Evolutionary conservation across 768 basidiomycete genomes (phyloP), one percentile per base, ranked within the genome.

Genomic region (Hysterangium stoloniferum): DNA sequence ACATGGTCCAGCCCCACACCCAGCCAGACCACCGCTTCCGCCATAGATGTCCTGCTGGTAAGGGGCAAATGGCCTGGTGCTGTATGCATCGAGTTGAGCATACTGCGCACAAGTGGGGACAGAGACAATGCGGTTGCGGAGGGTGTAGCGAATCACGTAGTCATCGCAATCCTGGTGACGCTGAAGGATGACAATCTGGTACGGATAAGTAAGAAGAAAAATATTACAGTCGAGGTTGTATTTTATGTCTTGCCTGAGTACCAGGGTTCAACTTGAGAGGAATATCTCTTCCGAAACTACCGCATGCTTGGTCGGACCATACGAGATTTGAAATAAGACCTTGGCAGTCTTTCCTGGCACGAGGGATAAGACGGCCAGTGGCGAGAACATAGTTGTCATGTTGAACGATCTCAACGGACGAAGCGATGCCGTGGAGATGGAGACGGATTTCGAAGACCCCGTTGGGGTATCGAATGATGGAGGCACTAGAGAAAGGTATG

Each of bases 71-170:
- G n/a, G n/a, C n/a, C n/a, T n/a, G n/a, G n/a, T n/a, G n/a, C n/a
- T n/a, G n/a, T n/a, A n/a, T n/a, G n/a, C n/a, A n/a, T n/a, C n/a
- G n/a, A n/a, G n/a, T n/a, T n/a, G n/a, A n/a, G n/a, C n/a, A n/a
- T n/a, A n/a, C n/a, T n/a, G n/a, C n/a, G n/a, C n/a, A n/a, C n/a
- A n/a, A n/a, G n/a, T n/a, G n/a, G n/a, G n/a, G n/a, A n/a, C n/a
- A n/a, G n/a, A 34, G 17, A 34, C 33, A 17, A 9, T 17, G 33
- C 33, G 9, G 42, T 49, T 49, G n/a, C 48, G 48, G 6, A 49
- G n/a, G 31, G 48, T 49, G 37, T 37, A 49, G 36, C 48, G 48
- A 15, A 49, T 33, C 24, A 49, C 35, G 31, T 49, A 49, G 37
- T 49, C 48, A n/a, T 38, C 48, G 36, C 48, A 35, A 25, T 37